These are phyloP conservation scores for Guadua angustifolia DNA, from an alignment of 176 grass and related monocot genomes.

Conservation along the genomic window DNA sequence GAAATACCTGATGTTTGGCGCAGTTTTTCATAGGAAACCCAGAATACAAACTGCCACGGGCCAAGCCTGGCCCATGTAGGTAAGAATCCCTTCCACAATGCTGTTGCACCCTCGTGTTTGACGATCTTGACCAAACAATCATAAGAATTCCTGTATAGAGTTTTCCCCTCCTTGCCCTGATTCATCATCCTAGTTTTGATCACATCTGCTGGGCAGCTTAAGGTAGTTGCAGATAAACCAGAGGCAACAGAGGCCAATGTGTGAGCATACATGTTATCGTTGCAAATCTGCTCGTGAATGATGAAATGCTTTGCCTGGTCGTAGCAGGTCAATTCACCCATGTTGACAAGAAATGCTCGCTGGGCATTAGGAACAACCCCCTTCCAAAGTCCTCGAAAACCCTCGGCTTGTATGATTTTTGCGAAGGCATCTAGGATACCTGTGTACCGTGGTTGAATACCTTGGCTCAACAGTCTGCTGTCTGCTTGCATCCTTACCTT, in stretches of 20 bases:
- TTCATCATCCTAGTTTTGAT: constrained; percentile 96
- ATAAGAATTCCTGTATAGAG: constrained; percentile 74
- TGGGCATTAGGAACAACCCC: constrained; percentile 78
- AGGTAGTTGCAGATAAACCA: constrained; percentile 60
- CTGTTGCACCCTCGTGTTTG: constrained; percentile 54
- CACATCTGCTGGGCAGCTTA: constrained; percentile 87
- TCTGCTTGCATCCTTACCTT: constrained; percentile 96
- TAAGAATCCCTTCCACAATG: constrained; percentile 91
- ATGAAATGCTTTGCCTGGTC: constrained; percentile 83
- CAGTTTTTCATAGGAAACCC: constrained; percentile 85
- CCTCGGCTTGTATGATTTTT: constrained; percentile 66
- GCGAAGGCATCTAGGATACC: constrained; percentile 62
- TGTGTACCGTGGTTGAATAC: constrained; percentile 55
- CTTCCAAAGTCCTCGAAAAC: constrained; percentile 67
- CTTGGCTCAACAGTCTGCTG: constrained; percentile 53
- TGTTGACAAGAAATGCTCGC: constrained; percentile 87
- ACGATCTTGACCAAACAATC: constrained; percentile 81
- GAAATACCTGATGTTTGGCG: constrained; percentile 67
- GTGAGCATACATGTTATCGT: constrained; percentile 71
- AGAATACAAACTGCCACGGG: constrained; percentile 92
- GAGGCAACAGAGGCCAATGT: constrained; percentile 73
- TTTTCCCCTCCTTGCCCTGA: constrained; percentile 46
- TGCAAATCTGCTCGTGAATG: constrained; percentile 59
- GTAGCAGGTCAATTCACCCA: constrained; percentile 83
- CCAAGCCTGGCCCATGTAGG: constrained; percentile 87